Percentiles rank a stretch among this genome's conserved stretches.
phyloP scores from a whole-genome alignment of 2,329 filamentous ascomycete genomes.

The Sclerotinia borealis region DNA sequence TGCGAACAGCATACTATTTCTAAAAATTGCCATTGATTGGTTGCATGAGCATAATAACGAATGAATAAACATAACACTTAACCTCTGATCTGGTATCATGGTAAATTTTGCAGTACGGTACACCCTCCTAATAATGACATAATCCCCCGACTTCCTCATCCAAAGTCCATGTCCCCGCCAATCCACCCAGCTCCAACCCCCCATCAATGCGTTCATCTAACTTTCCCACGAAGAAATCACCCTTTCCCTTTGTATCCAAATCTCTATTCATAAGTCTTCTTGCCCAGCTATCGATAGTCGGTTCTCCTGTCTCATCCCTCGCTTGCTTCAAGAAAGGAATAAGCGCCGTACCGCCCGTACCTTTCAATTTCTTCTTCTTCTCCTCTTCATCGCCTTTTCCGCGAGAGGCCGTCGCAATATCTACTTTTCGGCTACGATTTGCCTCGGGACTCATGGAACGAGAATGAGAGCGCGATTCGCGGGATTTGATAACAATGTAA shows the following conservation, averaged over 20 bases:
- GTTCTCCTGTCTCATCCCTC: slow-evolving; percentile 90
- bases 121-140: slow-evolving; percentile 29
- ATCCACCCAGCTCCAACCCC: slow-evolving; percentile 50
- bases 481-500: slow-evolving; percentile 87
- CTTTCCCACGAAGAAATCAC: slow-evolving; percentile 54
- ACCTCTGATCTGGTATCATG: not conserved
- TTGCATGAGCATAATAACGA: not conserved
- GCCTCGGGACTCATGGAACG: slow-evolving; percentile 47
- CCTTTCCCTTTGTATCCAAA: slow-evolving; percentile 35
- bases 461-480: slow-evolving; percentile 61
- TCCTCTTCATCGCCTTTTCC: slow-evolving; percentile 36
- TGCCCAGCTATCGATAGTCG: slow-evolving; percentile 66
- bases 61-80: too few relatives aligned
- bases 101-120: too few relatives aligned
- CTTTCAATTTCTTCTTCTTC: slow-evolving; percentile 58
- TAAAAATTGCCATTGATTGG: too few relatives aligned
- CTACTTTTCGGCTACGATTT: slow-evolving; percentile 46
- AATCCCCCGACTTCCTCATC: slow-evolving; percentile 67
- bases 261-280: slow-evolving; percentile 35
- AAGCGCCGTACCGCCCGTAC: slow-evolving; percentile 87
- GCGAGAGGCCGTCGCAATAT: slow-evolving; percentile 55
- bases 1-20: too few relatives aligned
- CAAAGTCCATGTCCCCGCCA: slow-evolving; percentile 84
- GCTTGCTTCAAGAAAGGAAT: slow-evolving; percentile 97
- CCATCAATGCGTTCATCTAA: slow-evolving; percentile 36